Percentiles rank a stretch among this genome's conserved stretches.
Conservation (phyloP, 1,284 basidiomycete genomes). For the Ustanciosporium gigantosporum region DNA sequence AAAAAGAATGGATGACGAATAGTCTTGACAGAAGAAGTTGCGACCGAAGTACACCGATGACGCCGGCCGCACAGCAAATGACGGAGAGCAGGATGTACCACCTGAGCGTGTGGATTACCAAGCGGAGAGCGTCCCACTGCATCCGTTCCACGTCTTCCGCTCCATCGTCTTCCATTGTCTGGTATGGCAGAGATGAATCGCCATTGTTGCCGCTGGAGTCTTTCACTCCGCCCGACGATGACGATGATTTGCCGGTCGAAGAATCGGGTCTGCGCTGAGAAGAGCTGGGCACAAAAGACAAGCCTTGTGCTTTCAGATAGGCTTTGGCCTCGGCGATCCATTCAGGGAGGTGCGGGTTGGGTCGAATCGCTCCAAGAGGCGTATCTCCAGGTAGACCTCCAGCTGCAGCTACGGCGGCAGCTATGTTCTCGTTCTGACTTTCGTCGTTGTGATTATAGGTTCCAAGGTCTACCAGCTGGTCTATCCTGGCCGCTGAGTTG, state of each 20-base stretch:
- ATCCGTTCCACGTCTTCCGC: conserved; percentile 38
- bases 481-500: conserved; percentile 15
- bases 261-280: conserved; percentile 2
- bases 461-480: conserved; percentile 11
- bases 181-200: no score
- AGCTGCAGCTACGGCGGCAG: background rate
- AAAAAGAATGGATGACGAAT: conserved; percentile 46
- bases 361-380: background rate
- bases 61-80: conserved; percentile 31
- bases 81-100: conserved; percentile 36
- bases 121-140: conserved; percentile 39
- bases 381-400: no score
- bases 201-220: background rate
- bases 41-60: conserved; percentile 34
- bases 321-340: conserved; percentile 38
- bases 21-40: conserved; percentile 33
- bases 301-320: conserved; percentile 31
- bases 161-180: no score
- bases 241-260: conserved; percentile 2
- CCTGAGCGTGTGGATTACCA: conserved; percentile 21
- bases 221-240: no score
- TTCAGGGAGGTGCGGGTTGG: conserved; percentile 4
- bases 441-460: background rate
- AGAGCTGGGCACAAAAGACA: conserved; percentile 6
- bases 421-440: background rate